Conservation (phyloP, 257 asterid species). For the Mentha longifolia region DNA sequence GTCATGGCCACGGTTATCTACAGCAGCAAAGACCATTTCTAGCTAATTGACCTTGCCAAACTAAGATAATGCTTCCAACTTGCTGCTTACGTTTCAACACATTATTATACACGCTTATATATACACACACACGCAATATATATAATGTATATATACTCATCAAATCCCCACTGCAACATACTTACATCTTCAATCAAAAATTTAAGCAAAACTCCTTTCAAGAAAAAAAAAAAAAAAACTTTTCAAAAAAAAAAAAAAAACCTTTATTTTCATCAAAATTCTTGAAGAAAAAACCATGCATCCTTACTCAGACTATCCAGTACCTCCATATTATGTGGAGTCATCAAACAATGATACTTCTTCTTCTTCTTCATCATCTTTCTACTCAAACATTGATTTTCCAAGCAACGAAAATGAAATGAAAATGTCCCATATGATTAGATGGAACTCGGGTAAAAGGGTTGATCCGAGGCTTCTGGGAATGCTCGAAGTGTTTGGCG, state of each 20-base stretch:
- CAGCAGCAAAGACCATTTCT: too few relatives aligned
- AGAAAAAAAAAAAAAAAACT: not conserved
- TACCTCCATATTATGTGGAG: not conserved
- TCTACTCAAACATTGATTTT: not conserved
- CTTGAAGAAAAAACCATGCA: not conserved
- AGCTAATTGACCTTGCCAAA: not conserved
- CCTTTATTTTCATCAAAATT: not conserved
- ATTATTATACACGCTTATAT: not conserved
- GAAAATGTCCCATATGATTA: constrained; percentile 18
- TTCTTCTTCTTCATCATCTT: too few relatives aligned
- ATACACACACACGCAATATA: not conserved
- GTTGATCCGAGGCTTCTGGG: constrained; percentile 48
- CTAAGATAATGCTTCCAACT: not conserved
- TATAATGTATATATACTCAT: not conserved
- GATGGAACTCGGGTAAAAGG: constrained; percentile 59
- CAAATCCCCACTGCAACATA: not conserved
- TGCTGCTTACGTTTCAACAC: not conserved
- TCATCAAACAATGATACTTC: not conserved
- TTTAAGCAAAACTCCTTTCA: not conserved
- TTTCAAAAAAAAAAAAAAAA: too few relatives aligned
- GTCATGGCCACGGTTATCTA: too few relatives aligned
- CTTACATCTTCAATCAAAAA: not conserved
- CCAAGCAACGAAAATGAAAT: not conserved
- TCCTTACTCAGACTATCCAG: not conserved
- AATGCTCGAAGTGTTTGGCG: constrained; percentile 47